Percentiles rank a stretch among this genome's conserved stretches.
These are phyloP conservation scores for Pestalotiopsis sp. DNA, from an alignment of 2,329 filamentous ascomycete genomes.

Conservation along the genomic window DNA sequence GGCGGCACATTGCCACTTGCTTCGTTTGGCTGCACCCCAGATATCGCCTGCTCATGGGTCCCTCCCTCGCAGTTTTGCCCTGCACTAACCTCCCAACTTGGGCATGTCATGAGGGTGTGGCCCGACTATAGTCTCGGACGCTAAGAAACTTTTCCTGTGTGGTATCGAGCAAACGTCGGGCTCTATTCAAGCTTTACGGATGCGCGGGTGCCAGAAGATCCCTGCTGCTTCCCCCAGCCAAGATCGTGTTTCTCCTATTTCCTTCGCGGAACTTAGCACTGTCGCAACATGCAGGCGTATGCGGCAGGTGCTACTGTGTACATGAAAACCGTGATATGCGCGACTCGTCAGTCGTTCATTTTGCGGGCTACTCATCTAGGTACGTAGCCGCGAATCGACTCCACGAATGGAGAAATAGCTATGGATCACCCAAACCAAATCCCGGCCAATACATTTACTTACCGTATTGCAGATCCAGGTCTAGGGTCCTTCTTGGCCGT, in stretches of 20 bases:
- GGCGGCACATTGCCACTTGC: not conserved
- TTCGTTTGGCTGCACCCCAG: not conserved
- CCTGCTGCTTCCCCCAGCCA: not conserved
- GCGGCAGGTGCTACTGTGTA: not conserved
- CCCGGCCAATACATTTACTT: not conserved
- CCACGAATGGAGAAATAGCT: not conserved
- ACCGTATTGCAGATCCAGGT: not conserved
- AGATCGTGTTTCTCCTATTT: not conserved
- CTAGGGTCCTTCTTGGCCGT: not conserved
- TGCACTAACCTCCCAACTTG: not conserved
- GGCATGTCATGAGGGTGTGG: not conserved
- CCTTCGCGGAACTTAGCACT: not conserved
- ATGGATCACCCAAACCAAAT: not conserved
- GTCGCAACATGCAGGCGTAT: not conserved
- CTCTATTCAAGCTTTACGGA: not conserved
- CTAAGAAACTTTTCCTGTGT: not conserved
- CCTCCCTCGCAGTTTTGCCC: not conserved
- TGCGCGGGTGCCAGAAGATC: not conserved
- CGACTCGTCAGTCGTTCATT: not conserved
- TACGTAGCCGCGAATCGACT: not conserved
- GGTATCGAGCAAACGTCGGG: not conserved
- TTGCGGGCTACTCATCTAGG: not conserved
- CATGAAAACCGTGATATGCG: not conserved
- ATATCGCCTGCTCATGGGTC: not conserved
- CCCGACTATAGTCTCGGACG: not conserved